phyloP scores from a whole-genome alignment of 2,329 filamentous ascomycete genomes.

The Achaetomium macrosporum region DNA sequence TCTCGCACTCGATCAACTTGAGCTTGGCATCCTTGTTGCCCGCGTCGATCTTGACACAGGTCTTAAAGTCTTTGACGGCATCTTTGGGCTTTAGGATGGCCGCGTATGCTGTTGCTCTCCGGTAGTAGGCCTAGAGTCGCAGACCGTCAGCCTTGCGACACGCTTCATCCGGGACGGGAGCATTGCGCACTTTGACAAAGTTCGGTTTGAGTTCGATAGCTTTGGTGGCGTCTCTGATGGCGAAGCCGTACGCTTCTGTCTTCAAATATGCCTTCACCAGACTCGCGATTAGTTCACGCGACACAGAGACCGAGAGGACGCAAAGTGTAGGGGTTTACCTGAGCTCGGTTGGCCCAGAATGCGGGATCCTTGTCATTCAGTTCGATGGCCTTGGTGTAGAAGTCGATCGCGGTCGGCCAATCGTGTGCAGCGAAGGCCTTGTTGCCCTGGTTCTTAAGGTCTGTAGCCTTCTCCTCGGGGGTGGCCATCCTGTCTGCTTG shows the following conservation, averaged over 20 bases:
- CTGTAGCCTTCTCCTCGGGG: conserved; percentile 62
- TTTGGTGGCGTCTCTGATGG: conserved; percentile 82
- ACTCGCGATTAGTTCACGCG: conserved; percentile 42
- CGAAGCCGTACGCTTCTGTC: conserved; percentile 89
- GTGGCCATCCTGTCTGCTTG: conserved; percentile 25
- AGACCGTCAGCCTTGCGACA: conserved; percentile 3
- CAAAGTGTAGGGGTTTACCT: conserved; percentile 53
- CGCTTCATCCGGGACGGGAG: background rate
- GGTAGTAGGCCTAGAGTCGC: conserved; percentile 72
- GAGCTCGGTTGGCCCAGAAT: conserved; percentile 90
- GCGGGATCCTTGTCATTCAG: conserved; percentile 77
- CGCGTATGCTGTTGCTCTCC: conserved; percentile 83
- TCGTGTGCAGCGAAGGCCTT: conserved; percentile 84
- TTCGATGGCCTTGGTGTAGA: conserved; percentile 83
- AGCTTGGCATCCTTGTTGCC: conserved; percentile 84
- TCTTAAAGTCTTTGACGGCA: conserved; percentile 85
- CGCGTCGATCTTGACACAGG: conserved; percentile 81
- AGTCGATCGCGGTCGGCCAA: conserved; percentile 74
- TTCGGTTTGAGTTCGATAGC: conserved; percentile 83
- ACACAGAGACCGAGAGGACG: conserved; percentile 20
- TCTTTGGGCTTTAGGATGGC: conserved; percentile 86
- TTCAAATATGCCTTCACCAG: conserved; percentile 76
- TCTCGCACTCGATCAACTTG: conserved; percentile 89
- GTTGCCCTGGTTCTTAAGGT: conserved; percentile 90
- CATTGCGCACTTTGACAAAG: conserved; percentile 69